Evolutionary conservation across 164 flowering plant species (phyloP).

Genomic region (Aristolochia contorta): DNA sequence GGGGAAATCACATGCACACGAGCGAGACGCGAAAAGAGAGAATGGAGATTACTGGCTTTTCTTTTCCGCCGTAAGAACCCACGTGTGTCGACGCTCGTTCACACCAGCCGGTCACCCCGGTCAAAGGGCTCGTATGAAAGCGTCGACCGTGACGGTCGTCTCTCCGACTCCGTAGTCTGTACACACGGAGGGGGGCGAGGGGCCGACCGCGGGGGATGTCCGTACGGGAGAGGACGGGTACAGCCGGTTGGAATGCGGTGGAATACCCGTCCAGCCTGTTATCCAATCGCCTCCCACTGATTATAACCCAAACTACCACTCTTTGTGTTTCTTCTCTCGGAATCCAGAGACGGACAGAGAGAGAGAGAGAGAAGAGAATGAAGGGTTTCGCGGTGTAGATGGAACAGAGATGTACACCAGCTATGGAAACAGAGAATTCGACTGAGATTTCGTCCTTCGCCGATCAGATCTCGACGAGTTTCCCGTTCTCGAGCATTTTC

Average conservation of each 20-base stretch:
- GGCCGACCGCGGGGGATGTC: conserved; percentile 2
- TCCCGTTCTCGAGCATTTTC: conserved; percentile 22
- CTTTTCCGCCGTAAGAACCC: conserved; percentile 14
- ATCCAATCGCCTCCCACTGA: conserved; percentile 18
- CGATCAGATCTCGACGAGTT: conserved; percentile 21
- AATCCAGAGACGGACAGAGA: neutral
- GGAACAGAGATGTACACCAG: conserved; percentile 20
- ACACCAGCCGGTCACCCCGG: conserved; percentile 33
- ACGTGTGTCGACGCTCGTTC: conserved; percentile 22
- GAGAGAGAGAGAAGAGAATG: neutral
- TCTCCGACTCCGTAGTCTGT: conserved; percentile 1
- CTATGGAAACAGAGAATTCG: conserved; percentile 15
- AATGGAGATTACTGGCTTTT: neutral
- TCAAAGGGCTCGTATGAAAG: conserved; percentile 20
- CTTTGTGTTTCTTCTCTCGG: conserved; percentile 6
- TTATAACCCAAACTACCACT: neutral
- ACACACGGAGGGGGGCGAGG: conserved; percentile 19
- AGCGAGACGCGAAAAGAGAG: neutral
- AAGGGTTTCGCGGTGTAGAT: conserved; percentile 2
- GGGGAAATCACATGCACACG: conserved; percentile 6
- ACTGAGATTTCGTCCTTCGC: conserved; percentile 17
- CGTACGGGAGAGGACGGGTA: conserved; percentile 25
- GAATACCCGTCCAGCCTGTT: conserved; percentile 5
- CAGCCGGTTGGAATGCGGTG: conserved; percentile 28
- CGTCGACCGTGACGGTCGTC: conserved; percentile 20